phyloP scores from a whole-genome alignment of 495 filamentous ascomycete genomes.

The Hyaloscypha variabilis region DNA sequence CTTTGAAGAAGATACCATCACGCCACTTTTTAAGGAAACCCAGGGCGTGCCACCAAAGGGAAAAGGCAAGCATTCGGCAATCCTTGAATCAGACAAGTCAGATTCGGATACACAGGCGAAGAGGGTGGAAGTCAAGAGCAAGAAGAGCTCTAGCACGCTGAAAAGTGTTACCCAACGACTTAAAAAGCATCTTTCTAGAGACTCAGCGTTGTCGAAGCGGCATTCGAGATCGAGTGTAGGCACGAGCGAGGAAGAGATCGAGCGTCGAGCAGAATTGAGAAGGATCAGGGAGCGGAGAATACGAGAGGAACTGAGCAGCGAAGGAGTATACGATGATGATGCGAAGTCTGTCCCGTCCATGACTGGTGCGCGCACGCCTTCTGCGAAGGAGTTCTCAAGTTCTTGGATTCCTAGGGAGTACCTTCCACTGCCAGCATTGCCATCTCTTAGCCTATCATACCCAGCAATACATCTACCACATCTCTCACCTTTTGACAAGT shows the following conservation, averaged over 20 bases:
- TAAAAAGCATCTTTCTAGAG: constrained; percentile 49
- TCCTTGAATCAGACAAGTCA: constrained; percentile 19
- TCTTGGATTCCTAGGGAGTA: constrained; percentile 12
- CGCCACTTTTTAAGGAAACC: background rate
- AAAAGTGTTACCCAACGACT: constrained; percentile 34
- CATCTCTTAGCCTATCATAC: constrained; percentile 3
- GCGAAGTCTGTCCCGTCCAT: constrained; percentile 29
- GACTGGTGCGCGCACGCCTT: background rate
- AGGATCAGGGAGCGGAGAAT: constrained; percentile 53
- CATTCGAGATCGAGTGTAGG: constrained; percentile 44
- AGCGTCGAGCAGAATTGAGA: constrained; percentile 52
- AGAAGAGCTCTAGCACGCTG: constrained; percentile 26
- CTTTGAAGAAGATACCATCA: constrained; percentile 24
- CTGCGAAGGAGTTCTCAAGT: background rate
- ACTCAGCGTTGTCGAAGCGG: constrained; percentile 39
- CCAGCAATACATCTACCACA: constrained; percentile 4
- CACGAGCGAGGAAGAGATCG: constrained; percentile 48
- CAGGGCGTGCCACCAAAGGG: constrained; percentile 2
- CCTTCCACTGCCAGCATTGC: constrained; percentile 13
- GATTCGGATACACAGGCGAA: constrained; percentile 16
- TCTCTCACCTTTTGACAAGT: constrained; percentile 6
- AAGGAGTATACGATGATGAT: constrained; percentile 32
- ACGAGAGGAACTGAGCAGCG: constrained; percentile 50
- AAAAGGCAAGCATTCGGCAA: background rate
- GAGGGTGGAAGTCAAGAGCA: background rate